A percentile compares a stretch with the other conserved stretches of the same genome.
Conservation (phyloP, 1,284 basidiomycete genomes). For the Leccinum cinnamomeum region DNA sequence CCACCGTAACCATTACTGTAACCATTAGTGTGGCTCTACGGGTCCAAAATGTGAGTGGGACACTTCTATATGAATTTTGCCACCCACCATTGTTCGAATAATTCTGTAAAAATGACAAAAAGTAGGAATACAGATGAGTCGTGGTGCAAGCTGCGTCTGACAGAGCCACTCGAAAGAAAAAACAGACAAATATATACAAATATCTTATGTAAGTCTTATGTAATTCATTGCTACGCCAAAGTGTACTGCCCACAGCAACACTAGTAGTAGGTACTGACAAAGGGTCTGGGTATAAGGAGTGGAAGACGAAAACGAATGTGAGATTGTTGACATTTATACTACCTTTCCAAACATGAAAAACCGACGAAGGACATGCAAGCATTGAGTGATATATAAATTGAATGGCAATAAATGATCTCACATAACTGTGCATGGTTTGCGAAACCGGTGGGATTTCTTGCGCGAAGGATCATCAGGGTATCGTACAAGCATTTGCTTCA, state of each 20-base stretch:
- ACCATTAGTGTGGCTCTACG: constrained; percentile 27
- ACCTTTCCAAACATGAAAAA: constrained; percentile 6
- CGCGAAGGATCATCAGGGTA: constrained; percentile 51
- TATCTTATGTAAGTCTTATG: constrained; percentile 14
- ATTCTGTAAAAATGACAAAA: constrained; percentile 4
- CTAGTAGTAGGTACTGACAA: background rate
- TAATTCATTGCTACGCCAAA: background rate
- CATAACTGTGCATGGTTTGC: constrained; percentile 57
- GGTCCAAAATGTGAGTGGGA: constrained; percentile 11
- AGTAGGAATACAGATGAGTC: constrained; percentile 13
- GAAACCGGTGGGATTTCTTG: constrained; percentile 41
- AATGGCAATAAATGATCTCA: constrained; percentile 33
- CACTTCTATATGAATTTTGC: background rate
- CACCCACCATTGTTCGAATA: constrained; percentile 27
- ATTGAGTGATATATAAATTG: constrained; percentile 12
- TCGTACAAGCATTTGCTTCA: constrained; percentile 68
- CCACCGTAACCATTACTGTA: constrained; percentile 38
- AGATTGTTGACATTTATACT: constrained; percentile 10
- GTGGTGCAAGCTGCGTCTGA: constrained; percentile 22
- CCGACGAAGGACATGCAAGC: constrained; percentile 4
- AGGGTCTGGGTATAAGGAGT: constrained; percentile 15
- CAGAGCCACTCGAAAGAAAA: constrained; percentile 19
- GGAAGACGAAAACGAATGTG: constrained; percentile 10
- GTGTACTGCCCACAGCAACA: background rate
- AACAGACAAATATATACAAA: constrained; percentile 18